Base-by-base conservation (phyloP, 305 asterid genomes). In the Rubia peregrina region DNA sequence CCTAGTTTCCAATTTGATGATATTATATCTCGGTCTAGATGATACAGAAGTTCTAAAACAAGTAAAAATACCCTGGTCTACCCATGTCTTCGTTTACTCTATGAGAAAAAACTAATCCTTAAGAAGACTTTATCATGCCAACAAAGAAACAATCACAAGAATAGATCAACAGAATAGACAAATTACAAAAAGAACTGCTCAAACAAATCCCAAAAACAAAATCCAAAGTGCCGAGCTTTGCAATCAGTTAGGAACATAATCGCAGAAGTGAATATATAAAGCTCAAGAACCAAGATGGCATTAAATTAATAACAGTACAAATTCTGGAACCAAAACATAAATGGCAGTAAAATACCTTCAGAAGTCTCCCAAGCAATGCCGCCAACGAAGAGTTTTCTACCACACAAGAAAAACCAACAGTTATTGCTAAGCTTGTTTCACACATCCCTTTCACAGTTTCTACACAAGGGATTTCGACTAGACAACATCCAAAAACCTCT, bases 301-400 rank as follows among this genome's bases (percentile, higher is more conserved):
- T 14, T 61, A 44, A 42, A 17, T 42, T 42, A 71, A 44, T 30
- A 72, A 30, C 7, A 44, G 38, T 22, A 19, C 38, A 53, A 49
- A 49, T 49, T 49, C 56, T 14, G 19, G 2, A 59, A 4, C 67
- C 19, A 38, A 2, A 30, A 48, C 3, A 10, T 38, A 17, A 41
- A 14, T 19, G 6, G 11, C 13, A 65, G 10, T 36, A 7, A 49
- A n/a, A 42, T 75, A 82, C 99, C 99, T 94, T 91, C 91, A 3
- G 91, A 84, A 71, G 99, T 94, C 92, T 91, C 98, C 97, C 96
- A 91, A 75, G 97, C 97, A 86, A 94, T 94, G 90, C 99, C 99
- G 55, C 99, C 99, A n/a, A 94, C 96, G 79, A 91, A 94, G 81
- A 94, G 97, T 85, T 94, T 94, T 90, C 96, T 90, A 93, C 81